Evolutionary conservation across 352 stramenopile genomes (phyloP), one percentile per base, ranked within the genome.

Genomic region (Globisporangium nagaii): DNA sequence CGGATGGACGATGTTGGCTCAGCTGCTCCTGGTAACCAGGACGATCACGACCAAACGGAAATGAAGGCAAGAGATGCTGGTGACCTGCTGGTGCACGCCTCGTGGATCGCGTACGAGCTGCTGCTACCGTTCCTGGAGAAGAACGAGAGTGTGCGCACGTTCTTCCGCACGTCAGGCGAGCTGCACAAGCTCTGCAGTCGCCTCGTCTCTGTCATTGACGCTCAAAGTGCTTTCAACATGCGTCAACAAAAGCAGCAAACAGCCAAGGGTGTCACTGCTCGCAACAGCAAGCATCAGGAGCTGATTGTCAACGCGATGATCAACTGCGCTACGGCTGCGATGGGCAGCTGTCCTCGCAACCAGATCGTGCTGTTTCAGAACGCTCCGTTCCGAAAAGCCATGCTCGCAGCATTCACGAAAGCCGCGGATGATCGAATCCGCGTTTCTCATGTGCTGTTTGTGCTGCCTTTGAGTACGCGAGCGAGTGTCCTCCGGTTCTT

Each of bases 131-230:
- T 87, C n/a, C 53, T 92, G 9, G 65, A 79, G 32, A 66, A 51
- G 8, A 86, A 82, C 30, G 46, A 65, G 1, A 49, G 80, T 34
- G 63, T 73, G 3, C 68, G 67, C 0, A 62, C 76, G 8, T 61
- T 84, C 8, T 68, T 92, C 27, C 66, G 82, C 2, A 92, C 79
- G 13, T 84, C 72, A 1, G 66, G 71, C 0, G 75, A 79, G 25
- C 62, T 92, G 25, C 45, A 66, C 4, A 78, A 67, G 25, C 59
- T 88, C 6, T 71, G 66, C 20, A 54, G 65, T 7, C 79, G 79
- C 9, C 46, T 86, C 30, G 31, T 56, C 9, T 24, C 1, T 8
- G 50, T 71, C 1, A 46, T 77, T 17, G 37, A n/a, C n/a, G n/a
- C n/a, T n/a, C n/a, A n/a, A n/a, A 44, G 17, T 36, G 4, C 37